A percentile compares a stretch with the other conserved stretches of the same genome.
These are phyloP conservation scores for Cyberlindnera meyerae DNA, from an alignment of 805 yeast species.

Conservation along the genomic window DNA sequence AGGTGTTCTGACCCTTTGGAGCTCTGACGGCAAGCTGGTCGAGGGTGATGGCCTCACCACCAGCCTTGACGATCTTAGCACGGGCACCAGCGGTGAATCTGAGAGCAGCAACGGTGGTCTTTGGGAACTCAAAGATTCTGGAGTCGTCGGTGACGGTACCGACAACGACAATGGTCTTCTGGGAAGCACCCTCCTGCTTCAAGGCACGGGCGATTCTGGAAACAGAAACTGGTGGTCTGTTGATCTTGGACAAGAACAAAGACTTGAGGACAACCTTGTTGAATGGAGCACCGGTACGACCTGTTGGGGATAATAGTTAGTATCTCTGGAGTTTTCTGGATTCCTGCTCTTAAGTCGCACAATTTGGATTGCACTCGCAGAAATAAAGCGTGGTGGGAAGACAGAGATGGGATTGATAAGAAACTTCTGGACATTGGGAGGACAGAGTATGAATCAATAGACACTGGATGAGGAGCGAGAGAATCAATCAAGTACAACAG, in stretches of 20 bases:
- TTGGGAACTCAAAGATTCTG: conserved; percentile 93
- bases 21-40: conserved; percentile 99
- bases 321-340: conserved; percentile 19
- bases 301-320: conserved; percentile 46
- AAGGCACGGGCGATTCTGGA: conserved; percentile 85
- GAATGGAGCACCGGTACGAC: conserved; percentile 99
- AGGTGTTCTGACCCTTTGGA: conserved; percentile 99
- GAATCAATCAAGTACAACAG: too few relatives aligned
- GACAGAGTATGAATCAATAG: too few relatives aligned
- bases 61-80: conserved; percentile 95
- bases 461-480: too few relatives aligned
- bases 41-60: conserved; percentile 99
- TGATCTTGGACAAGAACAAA: conserved; percentile 95
- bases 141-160: conserved; percentile 99
- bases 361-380: conserved; percentile 37
- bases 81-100: conserved; percentile 99
- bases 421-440: background rate
- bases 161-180: conserved; percentile 94
- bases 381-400: conserved; percentile 13
- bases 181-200: conserved; percentile 76
- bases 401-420: too few relatives aligned
- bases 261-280: conserved; percentile 94
- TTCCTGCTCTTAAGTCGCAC: conserved; percentile 49
- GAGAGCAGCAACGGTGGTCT: conserved; percentile 97
- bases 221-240: conserved; percentile 99